Conservation (phyloP, 257 asterid species). For the Scutellaria baicalensis region DNA sequence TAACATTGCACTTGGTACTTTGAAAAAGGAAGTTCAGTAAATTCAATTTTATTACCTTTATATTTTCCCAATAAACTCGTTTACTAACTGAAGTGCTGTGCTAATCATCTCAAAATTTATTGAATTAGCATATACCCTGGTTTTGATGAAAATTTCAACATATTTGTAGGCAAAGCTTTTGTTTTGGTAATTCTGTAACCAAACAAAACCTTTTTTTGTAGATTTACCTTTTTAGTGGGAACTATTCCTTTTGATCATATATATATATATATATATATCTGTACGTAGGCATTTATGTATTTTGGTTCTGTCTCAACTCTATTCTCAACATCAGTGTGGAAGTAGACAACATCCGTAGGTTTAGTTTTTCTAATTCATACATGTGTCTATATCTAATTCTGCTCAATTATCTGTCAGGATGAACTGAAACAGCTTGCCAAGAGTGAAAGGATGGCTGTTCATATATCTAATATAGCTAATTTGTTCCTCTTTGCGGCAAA, state of each 20-base stretch:
- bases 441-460: constrained; percentile 70
- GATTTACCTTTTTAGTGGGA: background rate
- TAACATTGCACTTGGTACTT: background rate
- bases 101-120: background rate
- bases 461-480: constrained; percentile 62
- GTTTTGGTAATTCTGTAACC: background rate
- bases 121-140: background rate
- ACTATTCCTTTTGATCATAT: background rate
- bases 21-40: background rate
- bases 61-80: background rate
- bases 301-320: background rate
- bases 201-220: background rate
- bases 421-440: constrained; percentile 63
- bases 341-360: background rate
- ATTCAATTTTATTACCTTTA: background rate
- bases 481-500: constrained; percentile 73
- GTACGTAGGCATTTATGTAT: too few relatives aligned
- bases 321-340: background rate
- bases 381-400: constrained; percentile 1
- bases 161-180: background rate
- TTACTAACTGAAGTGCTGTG: background rate
- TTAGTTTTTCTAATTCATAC: background rate
- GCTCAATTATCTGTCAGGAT: constrained; percentile 41
- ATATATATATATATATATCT: background rate
- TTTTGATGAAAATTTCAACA: background rate